phyloP scores from a whole-genome alignment of 2,329 filamentous ascomycete genomes.

The Orbilia ellipsospora region DNA sequence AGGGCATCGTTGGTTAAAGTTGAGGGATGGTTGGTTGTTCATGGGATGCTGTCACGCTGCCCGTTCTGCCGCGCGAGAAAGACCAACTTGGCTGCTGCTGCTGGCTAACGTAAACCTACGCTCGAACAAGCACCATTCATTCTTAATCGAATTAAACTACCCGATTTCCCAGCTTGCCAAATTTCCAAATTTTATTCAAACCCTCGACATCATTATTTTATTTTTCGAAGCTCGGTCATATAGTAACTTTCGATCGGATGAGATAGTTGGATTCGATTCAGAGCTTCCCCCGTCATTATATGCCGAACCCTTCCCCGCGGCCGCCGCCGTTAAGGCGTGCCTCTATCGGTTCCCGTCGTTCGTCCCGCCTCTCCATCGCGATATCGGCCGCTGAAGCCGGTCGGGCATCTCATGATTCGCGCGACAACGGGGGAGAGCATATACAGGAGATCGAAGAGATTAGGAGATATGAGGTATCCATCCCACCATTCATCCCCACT shows the following conservation, averaged over 20 bases:
- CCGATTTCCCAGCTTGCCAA: too few relatives aligned
- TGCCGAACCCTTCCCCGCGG: constrained; percentile 52
- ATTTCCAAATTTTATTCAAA: background rate
- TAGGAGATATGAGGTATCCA: constrained; percentile 84
- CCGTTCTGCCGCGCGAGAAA: background rate
- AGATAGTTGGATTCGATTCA: background rate
- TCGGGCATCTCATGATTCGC: constrained; percentile 64
- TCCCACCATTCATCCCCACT: too few relatives aligned
- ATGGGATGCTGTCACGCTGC: constrained; percentile 31
- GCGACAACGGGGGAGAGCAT: constrained; percentile 67
- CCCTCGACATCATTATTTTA: background rate
- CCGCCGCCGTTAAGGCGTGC: constrained; percentile 52
- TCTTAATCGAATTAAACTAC: too few relatives aligned
- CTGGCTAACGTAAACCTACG: constrained; percentile 3
- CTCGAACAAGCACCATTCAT: background rate
- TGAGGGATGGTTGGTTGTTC: constrained; percentile 5
- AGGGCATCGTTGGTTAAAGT: constrained; percentile 20
- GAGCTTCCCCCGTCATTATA: constrained; percentile 26
- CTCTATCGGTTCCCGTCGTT: constrained; percentile 57
- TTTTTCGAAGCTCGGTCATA: too few relatives aligned
- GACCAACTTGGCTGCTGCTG: constrained; percentile 16
- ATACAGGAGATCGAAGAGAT: constrained; percentile 97
- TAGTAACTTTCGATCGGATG: constrained; percentile 16
- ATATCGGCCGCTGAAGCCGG: constrained; percentile 73
- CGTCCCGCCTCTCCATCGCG: constrained; percentile 74